Conservation (phyloP, 176 grass and related monocot genomes). For the Pharus latifolius region DNA sequence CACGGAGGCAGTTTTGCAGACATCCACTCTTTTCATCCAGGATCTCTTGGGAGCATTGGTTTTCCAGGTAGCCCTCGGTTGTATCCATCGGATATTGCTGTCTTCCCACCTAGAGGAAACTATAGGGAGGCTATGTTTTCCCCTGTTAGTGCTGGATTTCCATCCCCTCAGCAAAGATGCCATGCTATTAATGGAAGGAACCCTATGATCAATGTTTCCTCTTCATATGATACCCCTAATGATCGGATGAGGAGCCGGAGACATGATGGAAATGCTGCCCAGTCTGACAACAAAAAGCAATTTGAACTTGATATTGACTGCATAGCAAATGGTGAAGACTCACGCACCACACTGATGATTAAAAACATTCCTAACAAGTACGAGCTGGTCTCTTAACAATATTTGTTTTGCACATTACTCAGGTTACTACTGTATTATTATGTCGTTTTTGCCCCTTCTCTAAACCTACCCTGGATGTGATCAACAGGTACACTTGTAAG, state of each 20-base stretch:
- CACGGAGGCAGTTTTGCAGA: constrained; percentile 23
- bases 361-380: constrained; percentile 99
- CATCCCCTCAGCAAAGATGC: constrained; percentile 38
- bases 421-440: neutral
- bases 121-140: constrained; percentile 49
- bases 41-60: constrained; percentile 38
- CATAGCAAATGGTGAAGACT: constrained; percentile 65
- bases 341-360: constrained; percentile 88
- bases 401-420: neutral
- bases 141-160: constrained; percentile 30
- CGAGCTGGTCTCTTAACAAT: neutral
- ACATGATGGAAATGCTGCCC: constrained; percentile 48
- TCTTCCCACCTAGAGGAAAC: constrained; percentile 33
- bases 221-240: constrained; percentile 50
- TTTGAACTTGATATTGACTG: constrained; percentile 83
- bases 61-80: constrained; percentile 46
- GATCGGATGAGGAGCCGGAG: constrained; percentile 67
- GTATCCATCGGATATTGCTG: constrained; percentile 35
- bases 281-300: constrained; percentile 64
- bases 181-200: constrained; percentile 32
- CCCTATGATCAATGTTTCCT: constrained; percentile 34
- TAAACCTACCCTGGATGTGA: constrained; percentile 3
- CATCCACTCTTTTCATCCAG: constrained; percentile 32
- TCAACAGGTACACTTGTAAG: constrained; percentile 75
- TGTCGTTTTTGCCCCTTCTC: neutral